Evolutionary conservation across 1,139 yeast species (phyloP).

Genomic region (Ogataea hybrid): DNA sequence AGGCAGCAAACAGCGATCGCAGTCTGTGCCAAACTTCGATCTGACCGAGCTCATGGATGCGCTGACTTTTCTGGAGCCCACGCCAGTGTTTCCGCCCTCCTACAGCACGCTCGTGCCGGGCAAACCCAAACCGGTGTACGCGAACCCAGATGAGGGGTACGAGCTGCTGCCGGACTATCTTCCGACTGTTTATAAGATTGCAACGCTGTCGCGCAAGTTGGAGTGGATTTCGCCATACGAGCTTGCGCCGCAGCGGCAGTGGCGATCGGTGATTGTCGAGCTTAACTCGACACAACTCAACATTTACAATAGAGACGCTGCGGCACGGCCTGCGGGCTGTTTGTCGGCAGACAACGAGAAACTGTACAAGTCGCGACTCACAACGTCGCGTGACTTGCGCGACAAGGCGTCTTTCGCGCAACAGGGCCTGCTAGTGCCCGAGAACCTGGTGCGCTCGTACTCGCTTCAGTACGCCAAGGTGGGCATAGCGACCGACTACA

Average conservation of each 20-base stretch:
- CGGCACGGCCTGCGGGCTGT: conserved; percentile 8
- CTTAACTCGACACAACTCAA: conserved; percentile 74
- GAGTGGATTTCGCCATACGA: conserved; percentile 73
- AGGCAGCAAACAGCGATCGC: conserved; percentile 7
- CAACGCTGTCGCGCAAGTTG: conserved; percentile 51
- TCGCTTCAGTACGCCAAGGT: conserved; percentile 67
- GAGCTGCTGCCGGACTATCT: conserved; percentile 50
- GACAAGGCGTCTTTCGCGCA: conserved; percentile 38
- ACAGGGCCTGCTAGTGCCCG: conserved; percentile 31
- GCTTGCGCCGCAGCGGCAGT: conserved; percentile 55
- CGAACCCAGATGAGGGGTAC: conserved; percentile 27
- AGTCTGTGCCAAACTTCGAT: conserved; percentile 7
- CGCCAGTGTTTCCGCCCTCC: conserved; percentile 31
- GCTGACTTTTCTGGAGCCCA: conserved; percentile 27
- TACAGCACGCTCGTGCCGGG: conserved; percentile 31
- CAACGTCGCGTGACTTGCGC: conserved; percentile 39
- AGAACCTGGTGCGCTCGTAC: conserved; percentile 49
- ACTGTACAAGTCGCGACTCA: conserved; percentile 30
- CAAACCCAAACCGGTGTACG: conserved; percentile 44
- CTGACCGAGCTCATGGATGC: conserved; percentile 4
- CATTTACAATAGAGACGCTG: conserved; percentile 40
- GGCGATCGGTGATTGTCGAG: conserved; percentile 64
- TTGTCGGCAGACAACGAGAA: neutral
- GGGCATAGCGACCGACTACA: conserved; percentile 71
- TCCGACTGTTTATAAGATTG: conserved; percentile 58